Percentiles rank a stretch among this genome's conserved stretches.
These are phyloP conservation scores for Globisporangium apiculatum DNA, from an alignment of 352 stramenopile species.

Conservation along the genomic window DNA sequence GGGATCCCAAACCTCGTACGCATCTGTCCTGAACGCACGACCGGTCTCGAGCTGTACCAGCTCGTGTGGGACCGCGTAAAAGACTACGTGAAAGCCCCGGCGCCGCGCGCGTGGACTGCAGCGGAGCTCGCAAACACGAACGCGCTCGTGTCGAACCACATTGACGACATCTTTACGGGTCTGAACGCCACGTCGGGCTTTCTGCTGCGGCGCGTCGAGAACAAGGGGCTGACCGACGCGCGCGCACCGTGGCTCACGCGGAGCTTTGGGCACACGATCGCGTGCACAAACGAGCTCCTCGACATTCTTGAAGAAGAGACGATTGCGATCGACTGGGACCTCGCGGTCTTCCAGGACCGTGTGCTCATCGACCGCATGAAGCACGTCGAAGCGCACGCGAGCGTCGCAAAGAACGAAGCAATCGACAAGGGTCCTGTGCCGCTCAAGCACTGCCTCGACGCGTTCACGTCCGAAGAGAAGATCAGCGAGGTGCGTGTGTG, in stretches of 20 bases:
- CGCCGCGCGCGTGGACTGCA: slow-evolving; percentile 32
- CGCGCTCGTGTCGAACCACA: slow-evolving; percentile 50
- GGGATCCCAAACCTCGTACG: slow-evolving; percentile 82
- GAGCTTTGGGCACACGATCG: slow-evolving; percentile 76
- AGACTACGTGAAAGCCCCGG: slow-evolving; percentile 54
- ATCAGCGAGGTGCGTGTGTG: slow-evolving; percentile 51
- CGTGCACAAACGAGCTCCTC: slow-evolving; percentile 63
- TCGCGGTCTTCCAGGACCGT: slow-evolving; percentile 78
- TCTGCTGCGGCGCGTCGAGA: slow-evolving; percentile 73
- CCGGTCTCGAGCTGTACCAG: slow-evolving; percentile 69
- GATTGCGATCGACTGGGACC: slow-evolving; percentile 84
- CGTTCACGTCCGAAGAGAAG: slow-evolving; percentile 83
- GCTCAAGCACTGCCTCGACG: slow-evolving; percentile 70
- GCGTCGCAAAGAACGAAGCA: slow-evolving; percentile 76
- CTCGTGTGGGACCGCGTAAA: slow-evolving; percentile 80
- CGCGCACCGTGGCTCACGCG: slow-evolving; percentile 70
- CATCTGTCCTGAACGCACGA: slow-evolving; percentile 78
- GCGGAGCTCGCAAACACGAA: slow-evolving; percentile 22
- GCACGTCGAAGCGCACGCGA: slow-evolving; percentile 72
- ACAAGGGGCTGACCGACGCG: slow-evolving; percentile 77
- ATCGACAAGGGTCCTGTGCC: slow-evolving; percentile 87
- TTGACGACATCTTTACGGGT: slow-evolving; percentile 77
- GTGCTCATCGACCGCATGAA: slow-evolving; percentile 84
- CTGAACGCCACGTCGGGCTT: slow-evolving; percentile 71
- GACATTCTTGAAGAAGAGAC: slow-evolving; percentile 83